phyloP scores from a whole-genome alignment of 768 basidiomycete species.

The Coprinellus micaceus region DNA sequence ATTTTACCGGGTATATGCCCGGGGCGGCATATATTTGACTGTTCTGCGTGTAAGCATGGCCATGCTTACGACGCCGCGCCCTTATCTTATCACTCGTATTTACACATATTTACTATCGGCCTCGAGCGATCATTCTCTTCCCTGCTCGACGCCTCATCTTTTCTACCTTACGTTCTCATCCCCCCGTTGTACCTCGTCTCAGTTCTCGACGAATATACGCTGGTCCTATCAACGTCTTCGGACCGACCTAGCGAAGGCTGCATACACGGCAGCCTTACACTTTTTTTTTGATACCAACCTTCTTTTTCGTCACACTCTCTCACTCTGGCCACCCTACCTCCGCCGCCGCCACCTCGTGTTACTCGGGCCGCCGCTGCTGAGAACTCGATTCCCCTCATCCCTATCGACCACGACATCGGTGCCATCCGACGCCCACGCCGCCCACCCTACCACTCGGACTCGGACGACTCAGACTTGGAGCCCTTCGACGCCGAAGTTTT shows the following conservation, averaged over 20 bases:
- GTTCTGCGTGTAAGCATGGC: no score
- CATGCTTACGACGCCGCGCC: no score
- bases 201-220: neutral
- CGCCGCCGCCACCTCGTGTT: neutral
- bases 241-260: no score
- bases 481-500: neutral
- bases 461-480: neutral
- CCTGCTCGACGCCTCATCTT: neutral
- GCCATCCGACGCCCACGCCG: neutral
- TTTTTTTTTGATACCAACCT: constrained; percentile 1
- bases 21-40: no score
- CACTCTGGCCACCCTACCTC: neutral
- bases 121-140: no score
- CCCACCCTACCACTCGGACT: neutral
- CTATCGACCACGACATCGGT: neutral
- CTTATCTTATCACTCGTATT: no score
- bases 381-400: neutral
- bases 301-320: neutral
- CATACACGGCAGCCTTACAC: neutral
- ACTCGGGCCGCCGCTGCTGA: neutral
- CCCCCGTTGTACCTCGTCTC: neutral
- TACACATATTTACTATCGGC: no score
- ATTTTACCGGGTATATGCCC: no score
- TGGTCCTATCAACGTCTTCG: no score
- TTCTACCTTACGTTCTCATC: neutral